Evolutionary conservation across 2,329 filamentous ascomycete genomes (phyloP).

Genomic region (Colletotrichum agaves): DNA sequence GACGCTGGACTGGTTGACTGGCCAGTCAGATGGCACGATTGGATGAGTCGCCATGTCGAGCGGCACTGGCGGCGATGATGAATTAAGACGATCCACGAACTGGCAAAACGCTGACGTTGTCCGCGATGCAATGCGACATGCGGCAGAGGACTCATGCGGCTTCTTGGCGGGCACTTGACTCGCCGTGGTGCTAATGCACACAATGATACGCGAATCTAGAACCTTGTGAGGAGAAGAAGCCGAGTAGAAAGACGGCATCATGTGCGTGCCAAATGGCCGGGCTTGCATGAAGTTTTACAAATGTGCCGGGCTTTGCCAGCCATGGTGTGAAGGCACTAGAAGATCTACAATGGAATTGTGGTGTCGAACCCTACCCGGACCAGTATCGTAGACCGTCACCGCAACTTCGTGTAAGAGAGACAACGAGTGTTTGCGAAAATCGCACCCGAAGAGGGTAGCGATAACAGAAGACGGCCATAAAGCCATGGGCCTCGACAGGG

Average conservation of each 20-base stretch:
- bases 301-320: conserved; percentile 24
- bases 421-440: background rate
- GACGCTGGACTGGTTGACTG: conserved; percentile 16
- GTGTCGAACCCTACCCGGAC: conserved; percentile 23
- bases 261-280: conserved; percentile 30
- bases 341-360: conserved; percentile 14
- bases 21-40: conserved; percentile 13
- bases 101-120: conserved; percentile 15
- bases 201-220: conserved; percentile 26
- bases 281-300: conserved; percentile 33
- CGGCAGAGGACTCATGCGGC: conserved; percentile 9
- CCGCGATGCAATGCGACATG: conserved; percentile 23
- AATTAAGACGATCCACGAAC: background rate
- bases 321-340: conserved; percentile 1
- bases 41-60: conserved; percentile 1
- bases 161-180: conserved; percentile 34
- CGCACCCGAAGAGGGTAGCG: conserved; percentile 12
- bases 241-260: conserved; percentile 28
- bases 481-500: background rate
- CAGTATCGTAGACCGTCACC: conserved; percentile 18
- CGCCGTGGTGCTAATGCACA: conserved; percentile 22
- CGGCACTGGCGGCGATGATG: conserved; percentile 26
- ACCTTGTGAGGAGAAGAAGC: conserved; percentile 9
- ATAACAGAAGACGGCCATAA: background rate
- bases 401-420: conserved; percentile 13